These are phyloP conservation scores for Phlebopus sp. DNA, from an alignment of 1,284 basidiomycete genomes.

Conservation along the genomic window DNA sequence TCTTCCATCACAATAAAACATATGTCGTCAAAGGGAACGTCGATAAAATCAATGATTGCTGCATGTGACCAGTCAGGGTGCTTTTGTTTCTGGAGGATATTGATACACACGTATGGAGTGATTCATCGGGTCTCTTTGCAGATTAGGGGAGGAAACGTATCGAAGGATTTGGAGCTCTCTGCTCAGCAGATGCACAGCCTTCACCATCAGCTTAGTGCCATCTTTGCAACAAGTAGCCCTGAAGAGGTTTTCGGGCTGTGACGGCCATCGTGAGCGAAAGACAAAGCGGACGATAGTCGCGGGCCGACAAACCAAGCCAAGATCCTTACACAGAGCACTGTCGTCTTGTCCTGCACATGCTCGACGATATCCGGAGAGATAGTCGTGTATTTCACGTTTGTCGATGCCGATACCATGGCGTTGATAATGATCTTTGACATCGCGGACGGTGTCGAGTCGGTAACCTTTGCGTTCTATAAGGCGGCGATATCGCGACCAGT, in stretches of 20 bases:
- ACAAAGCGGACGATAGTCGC: conserved; percentile 1
- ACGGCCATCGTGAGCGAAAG: conserved; percentile 9
- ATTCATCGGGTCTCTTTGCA: conserved; percentile 61
- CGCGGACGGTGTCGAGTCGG: conserved; percentile 62
- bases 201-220: conserved; percentile 55
- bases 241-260: conserved; percentile 68
- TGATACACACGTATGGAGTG: conserved; percentile 65
- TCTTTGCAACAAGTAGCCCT: conserved; percentile 54
- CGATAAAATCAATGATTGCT: conserved; percentile 66
- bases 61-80: conserved; percentile 8
- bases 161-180: conserved; percentile 60
- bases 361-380: conserved; percentile 36
- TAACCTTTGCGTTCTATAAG: conserved; percentile 52
- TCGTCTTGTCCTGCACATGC: conserved; percentile 43
- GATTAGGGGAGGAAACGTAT: conserved; percentile 47
- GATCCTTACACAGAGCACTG: conserved; percentile 62
- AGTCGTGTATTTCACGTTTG: conserved; percentile 16
- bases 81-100: not conserved
- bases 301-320: conserved; percentile 54
- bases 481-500: conserved; percentile 56
- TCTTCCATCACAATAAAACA: conserved; percentile 76
- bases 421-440: conserved; percentile 45
- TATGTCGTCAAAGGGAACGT: conserved; percentile 48
- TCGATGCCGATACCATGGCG: conserved; percentile 3
- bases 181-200: conserved; percentile 62